phyloP scores from a whole-genome alignment of 225 moss, liverwort and hornwort species.

The Bryoerythrophyllum caledonicum region DNA sequence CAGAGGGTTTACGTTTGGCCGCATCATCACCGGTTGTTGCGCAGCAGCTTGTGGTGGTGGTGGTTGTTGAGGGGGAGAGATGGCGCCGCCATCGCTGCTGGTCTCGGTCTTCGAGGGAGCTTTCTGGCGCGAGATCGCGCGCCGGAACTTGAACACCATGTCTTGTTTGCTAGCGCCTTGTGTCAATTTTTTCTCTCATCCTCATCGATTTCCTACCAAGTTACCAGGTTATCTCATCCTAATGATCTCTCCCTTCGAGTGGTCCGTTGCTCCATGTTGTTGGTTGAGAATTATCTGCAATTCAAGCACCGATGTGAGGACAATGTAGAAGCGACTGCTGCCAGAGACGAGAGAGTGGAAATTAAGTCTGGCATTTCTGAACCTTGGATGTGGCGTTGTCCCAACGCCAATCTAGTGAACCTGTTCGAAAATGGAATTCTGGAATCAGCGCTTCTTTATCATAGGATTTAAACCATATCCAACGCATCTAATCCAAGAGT shows the following conservation, averaged over 20 bases:
- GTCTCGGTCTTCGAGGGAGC: constrained; percentile 28
- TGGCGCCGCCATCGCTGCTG: not conserved
- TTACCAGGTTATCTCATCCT: not conserved
- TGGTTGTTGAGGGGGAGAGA: too few species aligned
- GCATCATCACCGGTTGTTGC: not conserved
- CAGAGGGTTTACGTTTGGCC: constrained; percentile 39
- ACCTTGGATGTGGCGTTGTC: not conserved
- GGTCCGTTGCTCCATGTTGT: not conserved
- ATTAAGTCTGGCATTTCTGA: too few species aligned
- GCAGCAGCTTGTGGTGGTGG: constrained; percentile 7
- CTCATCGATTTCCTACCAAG: not conserved
- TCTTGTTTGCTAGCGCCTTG: constrained; percentile 9
- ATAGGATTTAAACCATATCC: not conserved
- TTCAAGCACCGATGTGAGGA: not conserved
- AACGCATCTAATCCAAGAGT: not conserved
- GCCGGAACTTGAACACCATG: constrained; percentile 45
- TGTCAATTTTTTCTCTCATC: constrained; percentile 12
- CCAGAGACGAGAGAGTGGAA: too few species aligned
- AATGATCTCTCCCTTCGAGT: not conserved
- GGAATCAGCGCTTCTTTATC: not conserved
- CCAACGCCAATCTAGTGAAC: not conserved
- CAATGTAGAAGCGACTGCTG: too few species aligned
- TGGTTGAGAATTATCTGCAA: not conserved
- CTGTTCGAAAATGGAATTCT: not conserved
- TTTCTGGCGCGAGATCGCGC: constrained; percentile 41